Base-by-base conservation (phyloP, 345 rosid species). In the Firmiana major region DNA sequence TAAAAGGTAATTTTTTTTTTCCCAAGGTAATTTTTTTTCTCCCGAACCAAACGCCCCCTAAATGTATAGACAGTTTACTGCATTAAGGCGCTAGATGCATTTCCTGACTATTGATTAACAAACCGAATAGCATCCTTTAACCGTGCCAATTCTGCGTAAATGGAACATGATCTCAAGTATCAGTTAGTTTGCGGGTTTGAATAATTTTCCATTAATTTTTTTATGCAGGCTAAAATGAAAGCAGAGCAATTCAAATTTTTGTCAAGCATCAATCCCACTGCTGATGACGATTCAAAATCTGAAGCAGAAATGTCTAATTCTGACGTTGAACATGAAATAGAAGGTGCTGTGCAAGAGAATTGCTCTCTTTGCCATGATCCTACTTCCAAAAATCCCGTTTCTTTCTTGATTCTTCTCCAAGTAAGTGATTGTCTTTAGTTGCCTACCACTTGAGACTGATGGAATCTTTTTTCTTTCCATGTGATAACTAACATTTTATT, bases 171-270 rank as follows among this genome's bases (percentile, higher is more conserved):
- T 55, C 76, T 71, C 0, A 3, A 59, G 64, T 53, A 49, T 19
- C 40, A 46, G 45, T 21, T 75, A n/a, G 21, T 48, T 21, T 42
- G 58, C 31, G 59, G 26, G 78, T 84, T 75, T 75, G 83, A 75
- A 66, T 70, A 11, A 22, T 79, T 78, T 73, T 83, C 53, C 57
- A 38, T 31, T 69, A 60, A 31, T 74, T 15, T 72, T 78, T 63
- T 72, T 26, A 43, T 89, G 89, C 90, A 96, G 99, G 99, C 84
- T 80, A 96, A 92, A 89, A 96, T 96, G 97, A 93, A 86, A 87
- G 98, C 92, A 42, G 99, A 96, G 83, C 99, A 96, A 76, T 86
- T 92, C 40, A 93, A 96, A 83, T 96, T 96, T 80, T 84, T 93
- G 85, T 91, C 92, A 21, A 86, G 85, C 84, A 78, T 92, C 64